Evolutionary conservation across 2,329 filamentous ascomycete species (phyloP).

Genomic region (Xylariaceae sp.): DNA sequence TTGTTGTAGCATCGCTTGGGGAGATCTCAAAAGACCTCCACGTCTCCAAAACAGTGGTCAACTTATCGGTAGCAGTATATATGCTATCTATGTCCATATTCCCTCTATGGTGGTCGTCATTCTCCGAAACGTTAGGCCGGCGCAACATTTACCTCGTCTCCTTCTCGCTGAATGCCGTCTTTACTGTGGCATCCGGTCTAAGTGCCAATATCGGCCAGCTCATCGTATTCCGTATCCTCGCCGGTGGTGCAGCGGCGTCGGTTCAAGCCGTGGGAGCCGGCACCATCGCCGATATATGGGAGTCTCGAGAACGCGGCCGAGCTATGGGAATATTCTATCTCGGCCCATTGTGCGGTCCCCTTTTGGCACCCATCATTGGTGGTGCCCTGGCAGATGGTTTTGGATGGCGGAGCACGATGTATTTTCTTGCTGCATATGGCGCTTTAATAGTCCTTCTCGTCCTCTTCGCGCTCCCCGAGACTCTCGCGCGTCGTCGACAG

Average conservation of each 20-base stretch:
- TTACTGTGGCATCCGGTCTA: conserved; percentile 65
- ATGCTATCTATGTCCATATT: conserved; percentile 83
- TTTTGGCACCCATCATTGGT: conserved; percentile 73
- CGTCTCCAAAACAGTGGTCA: conserved; percentile 62
- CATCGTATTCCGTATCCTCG: conserved; percentile 69
- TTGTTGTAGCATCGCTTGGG: conserved; percentile 58
- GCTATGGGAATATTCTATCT: conserved; percentile 86
- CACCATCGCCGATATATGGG: conserved; percentile 80
- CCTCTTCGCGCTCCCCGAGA: conserved; percentile 62
- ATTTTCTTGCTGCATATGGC: conserved; percentile 72
- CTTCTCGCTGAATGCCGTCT: conserved; percentile 68
- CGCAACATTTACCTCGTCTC: conserved; percentile 75
- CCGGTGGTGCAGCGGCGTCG: conserved; percentile 72
- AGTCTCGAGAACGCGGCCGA: conserved; percentile 63
- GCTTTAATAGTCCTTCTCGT: conserved; percentile 52
- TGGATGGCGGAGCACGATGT: conserved; percentile 74
- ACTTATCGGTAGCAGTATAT: conserved; percentile 73
- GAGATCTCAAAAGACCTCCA: conserved; percentile 60
- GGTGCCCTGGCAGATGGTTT: conserved; percentile 65
- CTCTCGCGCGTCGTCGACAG: conserved; percentile 42
- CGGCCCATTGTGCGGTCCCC: conserved; percentile 69
- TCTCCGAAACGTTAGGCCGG: conserved; percentile 69
- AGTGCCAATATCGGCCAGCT: conserved; percentile 71
- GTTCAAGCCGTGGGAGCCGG: conserved; percentile 82
- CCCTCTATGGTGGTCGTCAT: conserved; percentile 82